Conservation (phyloP, 202 grass and related monocot species). For the Sporobolus alterniflorus region DNA sequence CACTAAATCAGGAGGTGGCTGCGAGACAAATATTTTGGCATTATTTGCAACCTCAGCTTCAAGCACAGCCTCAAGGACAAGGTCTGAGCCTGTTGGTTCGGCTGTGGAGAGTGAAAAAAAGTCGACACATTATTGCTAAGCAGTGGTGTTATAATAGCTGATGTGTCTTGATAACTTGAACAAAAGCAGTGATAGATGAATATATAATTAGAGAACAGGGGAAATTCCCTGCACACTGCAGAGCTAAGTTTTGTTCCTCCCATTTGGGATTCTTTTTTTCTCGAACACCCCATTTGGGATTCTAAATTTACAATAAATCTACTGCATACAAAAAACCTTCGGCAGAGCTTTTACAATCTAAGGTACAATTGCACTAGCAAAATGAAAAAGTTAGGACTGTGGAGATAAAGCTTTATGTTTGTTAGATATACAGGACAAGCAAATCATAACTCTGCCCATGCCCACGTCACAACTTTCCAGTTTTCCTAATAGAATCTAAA, state of each 20-base stretch:
- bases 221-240: background rate
- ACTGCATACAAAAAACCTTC: background rate
- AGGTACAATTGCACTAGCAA: no score
- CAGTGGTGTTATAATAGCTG: background rate
- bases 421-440: background rate
- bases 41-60: slow-evolving; percentile 86
- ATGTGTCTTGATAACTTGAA: background rate
- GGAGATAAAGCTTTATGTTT: background rate
- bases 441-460: background rate
- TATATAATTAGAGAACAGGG: background rate
- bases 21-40: slow-evolving; percentile 63
- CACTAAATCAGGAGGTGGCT: slow-evolving; percentile 56
- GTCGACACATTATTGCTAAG: background rate
- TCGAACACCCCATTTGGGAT: background rate
- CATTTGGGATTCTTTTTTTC: background rate
- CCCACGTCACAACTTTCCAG: background rate
- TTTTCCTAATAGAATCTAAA: background rate
- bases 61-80: slow-evolving; percentile 76
- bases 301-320: background rate
- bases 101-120: slow-evolving; percentile 36
- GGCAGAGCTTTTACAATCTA: background rate
- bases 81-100: slow-evolving; percentile 70
- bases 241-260: background rate
- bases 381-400: no score
- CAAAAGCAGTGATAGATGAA: background rate